These are phyloP conservation scores for Saturnispora serradocipensis DNA, from an alignment of 805 yeast species.

Conservation along the genomic window DNA sequence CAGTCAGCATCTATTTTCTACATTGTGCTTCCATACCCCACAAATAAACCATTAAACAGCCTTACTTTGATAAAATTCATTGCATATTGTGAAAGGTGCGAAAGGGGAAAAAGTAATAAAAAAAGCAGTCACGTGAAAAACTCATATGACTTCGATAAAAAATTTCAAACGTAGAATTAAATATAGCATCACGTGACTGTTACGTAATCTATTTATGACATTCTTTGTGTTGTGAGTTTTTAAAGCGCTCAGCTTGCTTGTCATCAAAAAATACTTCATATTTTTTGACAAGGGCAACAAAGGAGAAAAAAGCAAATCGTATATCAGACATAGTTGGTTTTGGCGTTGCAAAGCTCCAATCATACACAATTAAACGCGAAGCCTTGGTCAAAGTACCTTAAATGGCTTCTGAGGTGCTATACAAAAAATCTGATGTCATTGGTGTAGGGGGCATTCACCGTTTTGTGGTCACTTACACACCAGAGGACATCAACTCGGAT, in stretches of 20 bases:
- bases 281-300: neutral
- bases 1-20: no score
- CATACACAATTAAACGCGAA: neutral
- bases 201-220: neutral
- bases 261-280: neutral
- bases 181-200: no score
- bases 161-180: no score
- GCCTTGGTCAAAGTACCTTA: neutral
- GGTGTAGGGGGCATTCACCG: slow-evolving; percentile 55
- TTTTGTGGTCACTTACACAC: slow-evolving; percentile 40
- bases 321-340: neutral
- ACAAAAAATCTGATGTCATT: slow-evolving; percentile 28
- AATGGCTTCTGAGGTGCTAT: slow-evolving; percentile 12
- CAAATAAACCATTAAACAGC: neutral
- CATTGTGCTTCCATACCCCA: neutral
- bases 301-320: no score
- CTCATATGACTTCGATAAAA: no score
- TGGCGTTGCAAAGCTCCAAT: neutral
- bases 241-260: neutral
- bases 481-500: slow-evolving; percentile 3
- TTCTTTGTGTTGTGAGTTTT: neutral
- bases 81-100: neutral
- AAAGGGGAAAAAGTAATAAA: neutral
- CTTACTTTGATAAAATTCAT: neutral
- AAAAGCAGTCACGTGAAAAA: neutral